phyloP scores from a whole-genome alignment of 805 yeast genomes.

The Candida hungchunana region DNA sequence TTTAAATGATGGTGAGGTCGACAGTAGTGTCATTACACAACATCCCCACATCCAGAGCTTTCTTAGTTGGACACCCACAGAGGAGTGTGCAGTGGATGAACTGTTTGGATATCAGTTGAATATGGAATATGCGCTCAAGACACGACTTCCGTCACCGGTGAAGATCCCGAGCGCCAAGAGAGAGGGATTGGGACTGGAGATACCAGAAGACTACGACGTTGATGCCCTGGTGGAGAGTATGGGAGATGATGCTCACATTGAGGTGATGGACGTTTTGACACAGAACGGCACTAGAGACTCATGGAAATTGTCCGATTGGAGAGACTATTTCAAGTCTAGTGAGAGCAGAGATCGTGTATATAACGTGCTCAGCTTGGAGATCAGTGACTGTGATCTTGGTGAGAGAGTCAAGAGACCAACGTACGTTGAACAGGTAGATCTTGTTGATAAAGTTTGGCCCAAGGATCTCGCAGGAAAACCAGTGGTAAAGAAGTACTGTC shows the following conservation, averaged over 20 bases:
- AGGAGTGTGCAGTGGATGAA: conserved; percentile 14
- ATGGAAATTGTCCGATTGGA: conserved; percentile 75
- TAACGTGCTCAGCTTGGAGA: conserved; percentile 80
- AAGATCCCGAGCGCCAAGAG: conserved; percentile 33
- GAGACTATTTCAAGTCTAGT: conserved; percentile 55
- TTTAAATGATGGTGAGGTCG: conserved; percentile 63
- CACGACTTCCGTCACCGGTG: conserved; percentile 41
- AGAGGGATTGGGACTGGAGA: conserved; percentile 39
- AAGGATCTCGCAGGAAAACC: conserved; percentile 35
- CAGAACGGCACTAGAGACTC: conserved; percentile 52
- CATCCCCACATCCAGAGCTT: conserved; percentile 51
- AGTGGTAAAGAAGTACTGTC: conserved; percentile 68
- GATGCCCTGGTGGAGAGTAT: conserved; percentile 50
- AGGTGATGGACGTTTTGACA: conserved; percentile 86
- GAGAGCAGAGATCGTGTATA: conserved; percentile 56
- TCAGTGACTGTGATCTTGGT: conserved; percentile 52
- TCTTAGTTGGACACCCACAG: conserved; percentile 11
- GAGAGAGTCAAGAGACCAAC: conserved; percentile 53
- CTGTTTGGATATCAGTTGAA: conserved; percentile 31
- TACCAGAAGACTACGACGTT: conserved; percentile 57
- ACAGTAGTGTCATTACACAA: conserved; percentile 20
- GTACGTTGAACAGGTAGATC: conserved; percentile 60
- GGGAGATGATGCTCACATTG: conserved; percentile 62
- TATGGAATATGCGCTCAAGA: conserved; percentile 31
- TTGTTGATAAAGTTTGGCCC: conserved; percentile 68